A percentile compares a stretch with the other conserved stretches of the same genome.
Conservation (phyloP, 768 basidiomycete genomes). For the Thelephora ganbajun region DNA sequence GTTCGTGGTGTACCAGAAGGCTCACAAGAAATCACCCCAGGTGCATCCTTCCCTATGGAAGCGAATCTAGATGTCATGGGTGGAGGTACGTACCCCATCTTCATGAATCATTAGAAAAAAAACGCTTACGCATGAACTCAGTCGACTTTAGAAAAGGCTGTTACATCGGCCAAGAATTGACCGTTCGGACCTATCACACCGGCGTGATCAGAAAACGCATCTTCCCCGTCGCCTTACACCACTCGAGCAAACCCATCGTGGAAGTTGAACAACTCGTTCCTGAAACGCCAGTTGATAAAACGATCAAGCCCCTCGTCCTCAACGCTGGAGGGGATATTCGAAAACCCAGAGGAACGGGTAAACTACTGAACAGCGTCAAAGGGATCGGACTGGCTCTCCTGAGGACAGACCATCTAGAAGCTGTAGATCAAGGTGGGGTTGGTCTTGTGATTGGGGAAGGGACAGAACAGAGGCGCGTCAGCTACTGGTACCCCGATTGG, state of each 20-base stretch:
- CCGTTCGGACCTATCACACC: slow-evolving; percentile 92
- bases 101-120: background rate
- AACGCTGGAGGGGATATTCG: slow-evolving; percentile 20
- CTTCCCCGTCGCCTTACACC: slow-evolving; percentile 56
- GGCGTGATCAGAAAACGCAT: slow-evolving; percentile 86
- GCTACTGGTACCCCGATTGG: slow-evolving; percentile 33
- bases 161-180: slow-evolving; percentile 95
- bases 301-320: slow-evolving; percentile 10
- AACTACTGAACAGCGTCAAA: slow-evolving; percentile 44
- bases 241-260: slow-evolving; percentile 15
- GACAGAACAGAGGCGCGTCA: slow-evolving; percentile 25
- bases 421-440: slow-evolving; percentile 33
- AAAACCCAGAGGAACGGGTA: slow-evolving; percentile 62
- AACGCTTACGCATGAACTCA: slow-evolving; percentile 16
- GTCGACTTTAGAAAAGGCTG: slow-evolving; percentile 98
- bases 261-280: background rate
- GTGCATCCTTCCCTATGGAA: slow-evolving; percentile 83
- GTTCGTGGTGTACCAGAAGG: slow-evolving; percentile 84
- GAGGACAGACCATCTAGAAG: slow-evolving; percentile 61
- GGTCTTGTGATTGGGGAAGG: slow-evolving; percentile 19
- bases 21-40: slow-evolving; percentile 53
- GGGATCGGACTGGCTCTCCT: slow-evolving; percentile 68
- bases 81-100: slow-evolving; percentile 47
- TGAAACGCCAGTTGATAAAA: slow-evolving; percentile 1
- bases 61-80: slow-evolving; percentile 93